A percentile compares a stretch with the other conserved stretches of the same genome.
phyloP scores from a whole-genome alignment of 2,329 filamentous ascomycete genomes.

The Didymella sp. region DNA sequence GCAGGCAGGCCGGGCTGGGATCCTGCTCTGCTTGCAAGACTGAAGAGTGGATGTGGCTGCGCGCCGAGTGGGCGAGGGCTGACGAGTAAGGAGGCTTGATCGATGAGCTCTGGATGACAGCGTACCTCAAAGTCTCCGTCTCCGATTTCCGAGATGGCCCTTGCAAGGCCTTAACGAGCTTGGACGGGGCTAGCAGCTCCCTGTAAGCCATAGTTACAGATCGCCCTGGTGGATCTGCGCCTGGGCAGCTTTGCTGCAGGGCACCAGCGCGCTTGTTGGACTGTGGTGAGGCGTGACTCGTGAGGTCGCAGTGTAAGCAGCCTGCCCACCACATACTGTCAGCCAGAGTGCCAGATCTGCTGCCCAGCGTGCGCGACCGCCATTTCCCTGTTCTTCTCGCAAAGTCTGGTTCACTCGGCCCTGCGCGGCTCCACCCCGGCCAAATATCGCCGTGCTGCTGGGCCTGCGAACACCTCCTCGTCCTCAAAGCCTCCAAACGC shows the following conservation, averaged over 20 bases:
- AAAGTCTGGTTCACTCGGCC: conserved; percentile 20
- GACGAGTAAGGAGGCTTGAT: conserved; percentile 33
- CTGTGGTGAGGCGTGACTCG: neutral
- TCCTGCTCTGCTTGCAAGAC: conserved; percentile 24
- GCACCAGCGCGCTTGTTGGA: conserved; percentile 31
- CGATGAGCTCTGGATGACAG: conserved; percentile 32
- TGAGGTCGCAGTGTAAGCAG: neutral
- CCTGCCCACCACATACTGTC: conserved; percentile 11
- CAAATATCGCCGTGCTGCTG: conserved; percentile 30
- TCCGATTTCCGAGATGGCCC: conserved; percentile 48
- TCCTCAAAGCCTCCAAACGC: conserved; percentile 17
- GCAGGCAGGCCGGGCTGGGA: conserved; percentile 36
- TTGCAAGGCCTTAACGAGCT: conserved; percentile 16
- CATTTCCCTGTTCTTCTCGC: conserved; percentile 1
- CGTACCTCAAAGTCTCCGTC: conserved; percentile 34
- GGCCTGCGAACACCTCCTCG: conserved; percentile 22
- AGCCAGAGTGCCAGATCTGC: conserved; percentile 4
- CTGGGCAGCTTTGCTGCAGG: conserved; percentile 45
- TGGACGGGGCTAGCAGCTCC: conserved; percentile 41
- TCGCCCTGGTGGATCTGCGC: conserved; percentile 48
- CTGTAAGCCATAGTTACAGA: conserved; percentile 48
- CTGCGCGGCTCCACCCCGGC: conserved; percentile 33
- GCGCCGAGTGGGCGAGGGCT: conserved; percentile 34
- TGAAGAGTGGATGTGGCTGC: conserved; percentile 47
- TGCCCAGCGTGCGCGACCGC: neutral